phyloP scores from a whole-genome alignment of 2,329 filamentous ascomycete species.

The Chaetomiaceae sp. region DNA sequence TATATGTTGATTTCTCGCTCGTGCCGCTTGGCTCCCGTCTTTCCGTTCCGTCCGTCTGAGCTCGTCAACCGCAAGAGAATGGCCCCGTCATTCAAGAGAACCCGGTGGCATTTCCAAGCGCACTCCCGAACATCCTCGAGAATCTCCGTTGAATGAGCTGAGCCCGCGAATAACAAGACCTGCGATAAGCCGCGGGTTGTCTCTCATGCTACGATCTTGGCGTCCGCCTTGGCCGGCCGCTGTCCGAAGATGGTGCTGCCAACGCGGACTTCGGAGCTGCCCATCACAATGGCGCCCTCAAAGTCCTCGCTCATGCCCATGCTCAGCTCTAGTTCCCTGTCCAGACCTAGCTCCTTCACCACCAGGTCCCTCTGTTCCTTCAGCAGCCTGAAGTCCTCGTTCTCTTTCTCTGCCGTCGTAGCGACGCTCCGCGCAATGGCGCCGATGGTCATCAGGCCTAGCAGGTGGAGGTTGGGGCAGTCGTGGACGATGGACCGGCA shows the following conservation, averaged over 20 bases:
- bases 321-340: slow-evolving; percentile 70
- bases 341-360: slow-evolving; percentile 51
- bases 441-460: slow-evolving; percentile 95
- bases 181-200: not conserved
- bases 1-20: too few relatives aligned
- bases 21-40: too few relatives aligned
- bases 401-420: slow-evolving; percentile 69
- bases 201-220: slow-evolving; percentile 56
- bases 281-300: slow-evolving; percentile 75
- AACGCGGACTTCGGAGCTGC: slow-evolving; percentile 83
- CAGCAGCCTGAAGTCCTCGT: slow-evolving; percentile 78
- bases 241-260: slow-evolving; percentile 92
- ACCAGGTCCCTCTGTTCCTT: slow-evolving; percentile 66
- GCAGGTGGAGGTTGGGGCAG: slow-evolving; percentile 67
- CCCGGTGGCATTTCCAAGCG: too few relatives aligned
- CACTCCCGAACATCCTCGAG: too few relatives aligned
- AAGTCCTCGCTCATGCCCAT: slow-evolving; percentile 99
- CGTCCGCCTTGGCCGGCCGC: slow-evolving; percentile 72
- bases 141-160: too few relatives aligned
- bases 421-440: slow-evolving; percentile 80
- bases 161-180: not conserved
- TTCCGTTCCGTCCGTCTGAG: too few relatives aligned
- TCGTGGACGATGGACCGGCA: slow-evolving; percentile 63
- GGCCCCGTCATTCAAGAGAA: too few relatives aligned
- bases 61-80: too few relatives aligned